Percentiles rank a stretch among this genome's conserved stretches.
These are phyloP conservation scores for Parathielavia appendiculata DNA, from an alignment of 495 filamentous ascomycete genomes.

Conservation along the genomic window DNA sequence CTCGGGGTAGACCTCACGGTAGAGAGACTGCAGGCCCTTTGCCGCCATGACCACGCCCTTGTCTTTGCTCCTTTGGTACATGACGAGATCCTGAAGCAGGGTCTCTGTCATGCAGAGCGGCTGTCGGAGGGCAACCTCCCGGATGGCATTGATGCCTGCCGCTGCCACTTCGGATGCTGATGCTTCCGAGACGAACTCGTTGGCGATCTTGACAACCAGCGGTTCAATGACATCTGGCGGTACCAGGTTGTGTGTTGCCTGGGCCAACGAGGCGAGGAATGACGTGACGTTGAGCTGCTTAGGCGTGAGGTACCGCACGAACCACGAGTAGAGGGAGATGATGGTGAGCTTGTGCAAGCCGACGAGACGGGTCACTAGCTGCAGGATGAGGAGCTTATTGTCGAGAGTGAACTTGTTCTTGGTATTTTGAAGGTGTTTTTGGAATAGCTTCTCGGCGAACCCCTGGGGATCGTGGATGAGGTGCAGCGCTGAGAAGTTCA, in stretches of 20 bases:
- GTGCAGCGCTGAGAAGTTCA: slow-evolving; percentile 96
- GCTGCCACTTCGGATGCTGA: slow-evolving; percentile 85
- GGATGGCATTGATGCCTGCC: slow-evolving; percentile 89
- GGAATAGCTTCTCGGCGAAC: slow-evolving; percentile 86
- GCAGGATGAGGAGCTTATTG: slow-evolving; percentile 79
- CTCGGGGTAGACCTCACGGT: slow-evolving; percentile 81
- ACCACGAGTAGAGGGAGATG: slow-evolving; percentile 63
- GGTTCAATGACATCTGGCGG: slow-evolving; percentile 93
- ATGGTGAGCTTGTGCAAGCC: slow-evolving; percentile 81
- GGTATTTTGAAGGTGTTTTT: slow-evolving; percentile 79
- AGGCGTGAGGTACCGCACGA: slow-evolving; percentile 83
- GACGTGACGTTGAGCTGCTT: slow-evolving; percentile 90
- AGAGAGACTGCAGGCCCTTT: slow-evolving; percentile 81
- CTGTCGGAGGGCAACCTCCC: slow-evolving; percentile 87
- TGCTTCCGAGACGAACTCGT: slow-evolving; percentile 96
- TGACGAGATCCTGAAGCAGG: slow-evolving; percentile 88
- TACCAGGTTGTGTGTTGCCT: slow-evolving; percentile 84
- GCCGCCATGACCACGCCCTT: slow-evolving; percentile 98
- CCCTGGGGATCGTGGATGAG: slow-evolving; percentile 92
- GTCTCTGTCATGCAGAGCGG: slow-evolving; percentile 94
- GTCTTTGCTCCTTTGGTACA: slow-evolving; percentile 96
- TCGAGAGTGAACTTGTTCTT: slow-evolving; percentile 87
- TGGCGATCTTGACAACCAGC: slow-evolving; percentile 89
- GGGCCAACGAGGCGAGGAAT: slow-evolving; percentile 87
- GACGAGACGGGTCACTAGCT: slow-evolving; percentile 83